These are phyloP conservation scores for Tetraselmis chui DNA, from an alignment of 139 green algal genomes.

Conservation along the genomic window DNA sequence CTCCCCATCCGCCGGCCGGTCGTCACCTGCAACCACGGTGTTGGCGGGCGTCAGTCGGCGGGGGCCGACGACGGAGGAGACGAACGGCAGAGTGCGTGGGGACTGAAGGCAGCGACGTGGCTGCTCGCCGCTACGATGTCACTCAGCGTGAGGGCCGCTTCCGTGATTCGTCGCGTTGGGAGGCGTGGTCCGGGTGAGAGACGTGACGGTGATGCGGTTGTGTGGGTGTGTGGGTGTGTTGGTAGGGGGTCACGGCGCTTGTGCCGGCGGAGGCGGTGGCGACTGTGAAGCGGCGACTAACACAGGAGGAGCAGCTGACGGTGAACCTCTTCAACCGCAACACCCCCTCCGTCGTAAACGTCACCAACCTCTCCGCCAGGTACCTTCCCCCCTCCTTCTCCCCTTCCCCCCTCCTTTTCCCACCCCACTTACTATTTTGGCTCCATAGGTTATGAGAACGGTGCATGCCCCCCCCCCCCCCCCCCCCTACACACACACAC, in stretches of 20 bases:
- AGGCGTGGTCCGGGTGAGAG: not conserved
- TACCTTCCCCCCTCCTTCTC: too few relatives aligned
- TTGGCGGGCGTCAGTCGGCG: too few relatives aligned
- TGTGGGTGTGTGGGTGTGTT: not conserved
- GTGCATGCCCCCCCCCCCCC: too few relatives aligned
- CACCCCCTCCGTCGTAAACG: conserved; percentile 66
- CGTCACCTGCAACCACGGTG: too few relatives aligned
- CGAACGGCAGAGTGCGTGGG: too few relatives aligned
- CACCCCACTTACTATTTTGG: too few relatives aligned
- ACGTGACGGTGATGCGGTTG: not conserved
- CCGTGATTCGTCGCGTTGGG: too few relatives aligned
- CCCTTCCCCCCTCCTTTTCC: too few relatives aligned
- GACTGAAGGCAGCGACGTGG: not conserved
- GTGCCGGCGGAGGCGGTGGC: not conserved
- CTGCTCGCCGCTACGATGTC: not conserved
- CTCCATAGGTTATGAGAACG: too few relatives aligned
- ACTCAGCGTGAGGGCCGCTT: not conserved
- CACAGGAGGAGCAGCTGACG: conserved; percentile 18
- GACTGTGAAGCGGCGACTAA: not conserved
- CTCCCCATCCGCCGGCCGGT: too few relatives aligned
- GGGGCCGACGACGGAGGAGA: too few relatives aligned
- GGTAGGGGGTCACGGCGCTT: not conserved
- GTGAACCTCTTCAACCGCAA: conserved; percentile 59
- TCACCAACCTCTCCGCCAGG: conserved; percentile 60
- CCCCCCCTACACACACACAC: too few relatives aligned